A percentile compares a stretch with the other conserved stretches of the same genome.
These are phyloP conservation scores for Sphagnum magellanicum DNA, from an alignment of 228 moss, liverwort and hornwort genomes.

Conservation along the genomic window DNA sequence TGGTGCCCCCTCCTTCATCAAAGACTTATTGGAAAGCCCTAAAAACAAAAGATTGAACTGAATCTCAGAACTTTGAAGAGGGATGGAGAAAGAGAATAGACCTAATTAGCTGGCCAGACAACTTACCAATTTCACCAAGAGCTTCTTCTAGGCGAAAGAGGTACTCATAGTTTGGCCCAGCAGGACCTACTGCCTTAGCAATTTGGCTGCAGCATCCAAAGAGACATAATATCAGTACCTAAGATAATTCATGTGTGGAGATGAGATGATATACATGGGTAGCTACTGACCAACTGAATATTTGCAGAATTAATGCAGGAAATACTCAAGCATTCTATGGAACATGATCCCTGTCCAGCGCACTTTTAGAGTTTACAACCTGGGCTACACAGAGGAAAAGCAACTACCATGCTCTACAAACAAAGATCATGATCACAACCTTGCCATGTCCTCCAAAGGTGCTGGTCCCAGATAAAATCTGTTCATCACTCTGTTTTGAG, in stretches of 20 bases:
- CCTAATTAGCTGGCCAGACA: not conserved
- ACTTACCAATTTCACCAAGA: slow-evolving; percentile 70
- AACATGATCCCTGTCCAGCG: too few relatives aligned
- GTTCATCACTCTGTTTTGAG: slow-evolving; percentile 38
- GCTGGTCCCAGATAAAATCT: slow-evolving; percentile 78
- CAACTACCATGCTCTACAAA: too few relatives aligned
- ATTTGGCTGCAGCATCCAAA: slow-evolving; percentile 64
- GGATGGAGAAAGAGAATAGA: not conserved
- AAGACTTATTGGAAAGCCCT: not conserved
- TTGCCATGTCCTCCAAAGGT: slow-evolving; percentile 82
- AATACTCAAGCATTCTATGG: too few relatives aligned
- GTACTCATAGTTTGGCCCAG: slow-evolving; percentile 80
- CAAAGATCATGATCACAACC: slow-evolving; percentile 21
- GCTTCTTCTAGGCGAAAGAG: slow-evolving; percentile 68
- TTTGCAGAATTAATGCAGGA: not conserved
- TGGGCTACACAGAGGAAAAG: too few relatives aligned
- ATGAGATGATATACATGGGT: not conserved
- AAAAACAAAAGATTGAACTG: not conserved
- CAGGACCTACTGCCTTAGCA: slow-evolving; percentile 78
- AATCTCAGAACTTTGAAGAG: not conserved
- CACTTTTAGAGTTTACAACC: too few relatives aligned
- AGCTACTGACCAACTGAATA: not conserved
- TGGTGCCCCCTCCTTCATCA: not conserved
- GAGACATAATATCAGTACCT: too few relatives aligned
- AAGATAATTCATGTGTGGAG: too few relatives aligned